Evolutionary conservation across 2,329 filamentous ascomycete genomes (phyloP), one percentile per base, ranked within the genome.

Genomic region (Cladorrhinum sp.): DNA sequence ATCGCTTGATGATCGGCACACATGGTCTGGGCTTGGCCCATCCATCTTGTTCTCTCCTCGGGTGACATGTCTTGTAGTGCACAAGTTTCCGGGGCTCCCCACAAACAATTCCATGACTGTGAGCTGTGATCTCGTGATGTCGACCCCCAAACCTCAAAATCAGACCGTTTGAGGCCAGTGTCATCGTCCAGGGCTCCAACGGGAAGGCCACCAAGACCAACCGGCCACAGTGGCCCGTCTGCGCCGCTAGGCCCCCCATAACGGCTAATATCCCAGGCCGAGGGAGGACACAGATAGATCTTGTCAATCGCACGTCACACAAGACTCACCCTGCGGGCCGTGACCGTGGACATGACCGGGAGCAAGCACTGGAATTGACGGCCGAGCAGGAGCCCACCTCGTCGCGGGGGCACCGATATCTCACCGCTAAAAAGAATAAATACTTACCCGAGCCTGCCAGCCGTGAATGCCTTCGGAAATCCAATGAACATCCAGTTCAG

Each of bases 101-200:
- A 46, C 42, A 18, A 2, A 46, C 7, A 18, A 18, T 36, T 16
- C 33, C 33, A 12, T 16, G 33, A 36, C 7, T 36, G 33, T 36
- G 12, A 36, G 33, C 33, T 36, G 33, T 48, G 36, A 30, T 8
- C 14, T 16, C 10, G 4, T 28, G 9, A 28, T 5, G 26, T 28
- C 26, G 9, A 28, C 26, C 42, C 18, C n/a, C 6, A 8, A 21
- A 18, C 16, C 42, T 10, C n/a, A 26, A 48, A 18, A 16, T 2
- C 26, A 52, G 33, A 39, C 21, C 23, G 61, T 65, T 60, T 63
- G 59, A 60, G 61, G 48, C 51, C 55, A 46, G 63, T 60, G 24
- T 63, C 57, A 63, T 59, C 59, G 46, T 16, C 61, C 49, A 28
- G n/a, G 42, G n/a, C 33, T 61, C 57, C 24, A 60, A 60, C 62